Conservation (phyloP, 78 protist genomes). For the Polysphondylium violaceum region DNA sequence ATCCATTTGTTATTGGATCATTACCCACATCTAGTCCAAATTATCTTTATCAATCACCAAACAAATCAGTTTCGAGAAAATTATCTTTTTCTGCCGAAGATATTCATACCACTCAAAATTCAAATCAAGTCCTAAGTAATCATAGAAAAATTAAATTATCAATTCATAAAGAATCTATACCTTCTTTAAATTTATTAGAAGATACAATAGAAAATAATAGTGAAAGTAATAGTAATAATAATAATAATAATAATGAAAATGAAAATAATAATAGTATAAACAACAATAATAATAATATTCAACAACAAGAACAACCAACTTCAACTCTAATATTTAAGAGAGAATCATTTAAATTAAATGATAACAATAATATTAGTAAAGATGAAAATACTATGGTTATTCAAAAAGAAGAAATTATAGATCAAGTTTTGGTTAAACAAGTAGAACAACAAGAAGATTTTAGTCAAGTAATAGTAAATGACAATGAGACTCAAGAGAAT, state of each 20-base stretch:
- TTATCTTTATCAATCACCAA: background rate
- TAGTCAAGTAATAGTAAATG: too few relatives aligned
- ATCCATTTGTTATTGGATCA: conserved; percentile 41
- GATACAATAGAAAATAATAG: too few relatives aligned
- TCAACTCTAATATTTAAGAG: background rate
- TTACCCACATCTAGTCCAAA: conserved; percentile 31
- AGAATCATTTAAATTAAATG: too few relatives aligned
- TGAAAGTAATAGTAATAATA: background rate
- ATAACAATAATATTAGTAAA: too few relatives aligned
- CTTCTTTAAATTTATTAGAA: too few relatives aligned
- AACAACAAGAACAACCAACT: too few relatives aligned
- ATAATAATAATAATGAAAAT: background rate
- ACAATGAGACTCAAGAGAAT: too few relatives aligned
- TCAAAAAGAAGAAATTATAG: too few relatives aligned
- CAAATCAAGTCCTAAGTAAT: conserved; percentile 12
- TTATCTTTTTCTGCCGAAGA: conserved; percentile 67
- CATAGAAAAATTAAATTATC: conserved; percentile 28
- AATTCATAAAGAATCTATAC: background rate
- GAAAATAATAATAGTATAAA: background rate
- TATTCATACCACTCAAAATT: conserved; percentile 9
- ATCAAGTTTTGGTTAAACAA: too few relatives aligned
- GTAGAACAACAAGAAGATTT: too few relatives aligned
- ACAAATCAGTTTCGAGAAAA: background rate
- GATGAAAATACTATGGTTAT: too few relatives aligned
- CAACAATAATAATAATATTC: background rate